These are phyloP conservation scores for Suillus fuscotomentosus DNA, from an alignment of 768 basidiomycete genomes.

Conservation along the genomic window DNA sequence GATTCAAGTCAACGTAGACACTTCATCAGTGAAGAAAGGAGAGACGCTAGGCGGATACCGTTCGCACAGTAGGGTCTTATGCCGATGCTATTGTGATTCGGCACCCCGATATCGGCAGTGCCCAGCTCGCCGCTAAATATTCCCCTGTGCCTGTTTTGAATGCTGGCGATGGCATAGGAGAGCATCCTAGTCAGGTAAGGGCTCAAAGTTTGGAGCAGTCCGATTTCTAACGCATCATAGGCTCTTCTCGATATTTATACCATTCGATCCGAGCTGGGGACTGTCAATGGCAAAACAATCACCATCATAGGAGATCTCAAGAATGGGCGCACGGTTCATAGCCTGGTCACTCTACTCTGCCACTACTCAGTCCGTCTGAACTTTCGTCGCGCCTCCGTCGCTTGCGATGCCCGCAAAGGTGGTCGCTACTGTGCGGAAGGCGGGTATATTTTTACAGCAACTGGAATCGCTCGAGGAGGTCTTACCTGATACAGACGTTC, in stretches of 20 bases:
- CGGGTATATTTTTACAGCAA: slow-evolving; percentile 74
- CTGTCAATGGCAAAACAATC: slow-evolving; percentile 94
- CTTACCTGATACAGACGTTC: slow-evolving; percentile 87
- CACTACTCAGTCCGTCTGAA: slow-evolving; percentile 93
- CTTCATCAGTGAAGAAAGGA: slow-evolving; percentile 90
- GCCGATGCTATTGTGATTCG: slow-evolving; percentile 93
- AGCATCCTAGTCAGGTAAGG: slow-evolving; percentile 91
- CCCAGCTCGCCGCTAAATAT: slow-evolving; percentile 94
- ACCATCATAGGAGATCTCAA: slow-evolving; percentile 94
- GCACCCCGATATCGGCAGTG: slow-evolving; percentile 91
- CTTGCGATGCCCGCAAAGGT: slow-evolving; percentile 89
- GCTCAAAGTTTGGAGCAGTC: neutral
- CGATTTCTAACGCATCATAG: slow-evolving; percentile 32
- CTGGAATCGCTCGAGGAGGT: slow-evolving; percentile 92
- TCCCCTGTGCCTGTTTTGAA: slow-evolving; percentile 96
- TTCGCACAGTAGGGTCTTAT: slow-evolving; percentile 93
- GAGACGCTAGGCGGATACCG: slow-evolving; percentile 91
- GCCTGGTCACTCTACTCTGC: slow-evolving; percentile 87
- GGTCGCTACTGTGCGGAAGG: slow-evolving; percentile 78
- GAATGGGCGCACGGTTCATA: slow-evolving; percentile 97
- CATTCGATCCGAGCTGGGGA: slow-evolving; percentile 96
- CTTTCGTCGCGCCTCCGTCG: slow-evolving; percentile 88
- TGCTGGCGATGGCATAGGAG: slow-evolving; percentile 95
- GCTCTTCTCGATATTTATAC: slow-evolving; percentile 89
- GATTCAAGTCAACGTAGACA: slow-evolving; percentile 76